phyloP scores from a whole-genome alignment of 495 filamentous ascomycete species.

The Trichocladium uniseriatum region DNA sequence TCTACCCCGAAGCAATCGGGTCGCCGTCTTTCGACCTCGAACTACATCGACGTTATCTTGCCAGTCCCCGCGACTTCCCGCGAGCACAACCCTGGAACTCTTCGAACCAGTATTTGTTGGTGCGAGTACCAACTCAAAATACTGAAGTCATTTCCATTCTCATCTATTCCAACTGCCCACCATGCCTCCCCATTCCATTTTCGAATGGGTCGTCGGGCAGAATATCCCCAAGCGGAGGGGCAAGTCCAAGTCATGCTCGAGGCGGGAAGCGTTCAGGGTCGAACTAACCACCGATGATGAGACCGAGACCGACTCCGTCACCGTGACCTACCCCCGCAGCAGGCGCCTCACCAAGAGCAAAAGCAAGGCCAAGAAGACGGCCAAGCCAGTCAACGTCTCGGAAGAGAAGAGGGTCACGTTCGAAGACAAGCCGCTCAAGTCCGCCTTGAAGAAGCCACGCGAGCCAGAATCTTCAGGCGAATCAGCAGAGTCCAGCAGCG shows the following conservation, averaged over 20 bases:
- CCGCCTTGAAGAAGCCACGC: constrained; percentile 17
- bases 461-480: background rate
- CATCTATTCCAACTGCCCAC: background rate
- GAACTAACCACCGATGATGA: constrained; percentile 34
- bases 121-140: too few relatives aligned
- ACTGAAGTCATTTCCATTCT: too few relatives aligned
- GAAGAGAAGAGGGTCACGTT: constrained; percentile 18
- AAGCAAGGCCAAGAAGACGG: background rate
- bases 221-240: constrained; percentile 17
- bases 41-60: too few relatives aligned
- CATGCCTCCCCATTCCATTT: constrained; percentile 24
- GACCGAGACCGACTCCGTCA: constrained; percentile 25
- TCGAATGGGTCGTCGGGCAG: constrained; percentile 36
- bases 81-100: too few relatives aligned
- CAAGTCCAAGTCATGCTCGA: constrained; percentile 8
- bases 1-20: too few relatives aligned
- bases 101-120: too few relatives aligned
- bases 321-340: constrained; percentile 28
- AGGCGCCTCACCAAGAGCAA: background rate
- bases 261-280: constrained; percentile 17
- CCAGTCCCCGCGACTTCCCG: too few relatives aligned
- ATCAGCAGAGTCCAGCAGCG: background rate
- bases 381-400: background rate
- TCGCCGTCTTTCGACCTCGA: too few relatives aligned
- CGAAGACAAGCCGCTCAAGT: constrained; percentile 10